phyloP scores from a whole-genome alignment of 2,329 filamentous ascomycete species.

The Coleophoma eucalyptorum region DNA sequence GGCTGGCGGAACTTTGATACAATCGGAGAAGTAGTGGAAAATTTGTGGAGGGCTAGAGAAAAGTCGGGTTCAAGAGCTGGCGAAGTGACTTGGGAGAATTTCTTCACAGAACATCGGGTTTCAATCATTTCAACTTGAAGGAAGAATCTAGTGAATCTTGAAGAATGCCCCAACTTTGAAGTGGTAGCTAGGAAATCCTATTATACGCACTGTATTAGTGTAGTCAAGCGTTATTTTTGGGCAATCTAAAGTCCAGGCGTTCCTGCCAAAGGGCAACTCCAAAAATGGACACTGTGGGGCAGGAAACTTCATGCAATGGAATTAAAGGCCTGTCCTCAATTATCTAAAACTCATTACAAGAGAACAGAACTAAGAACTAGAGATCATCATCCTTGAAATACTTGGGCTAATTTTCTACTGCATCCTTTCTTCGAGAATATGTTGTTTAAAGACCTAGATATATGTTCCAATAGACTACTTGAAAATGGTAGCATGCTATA shows the following conservation, averaged over 20 bases:
- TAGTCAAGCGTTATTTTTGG: not conserved
- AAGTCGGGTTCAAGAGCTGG: not conserved
- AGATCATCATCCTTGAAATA: not conserved
- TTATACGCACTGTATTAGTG: not conserved
- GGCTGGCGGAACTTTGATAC: not conserved
- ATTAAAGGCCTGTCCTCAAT: not conserved
- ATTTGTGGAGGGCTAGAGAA: constrained; percentile 1
- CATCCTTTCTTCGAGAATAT: not conserved
- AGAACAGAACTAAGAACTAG: not conserved
- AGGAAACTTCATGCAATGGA: not conserved
- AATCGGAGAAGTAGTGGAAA: not conserved
- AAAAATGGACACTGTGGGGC: no score
- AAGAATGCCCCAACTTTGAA: not conserved
- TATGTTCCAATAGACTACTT: not conserved
- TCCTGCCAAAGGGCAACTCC: not conserved
- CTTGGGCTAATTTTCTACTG: not conserved
- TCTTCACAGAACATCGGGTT: not conserved
- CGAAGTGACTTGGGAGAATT: not conserved
- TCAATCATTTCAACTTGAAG: not conserved
- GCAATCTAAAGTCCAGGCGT: not conserved
- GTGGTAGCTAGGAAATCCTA: not conserved
- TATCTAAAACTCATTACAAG: not conserved
- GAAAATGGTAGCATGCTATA: not conserved
- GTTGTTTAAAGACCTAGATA: not conserved
- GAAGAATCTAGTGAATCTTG: not conserved